Conservation (phyloP, 805 yeast species). For the Danielia reshetovae region DNA sequence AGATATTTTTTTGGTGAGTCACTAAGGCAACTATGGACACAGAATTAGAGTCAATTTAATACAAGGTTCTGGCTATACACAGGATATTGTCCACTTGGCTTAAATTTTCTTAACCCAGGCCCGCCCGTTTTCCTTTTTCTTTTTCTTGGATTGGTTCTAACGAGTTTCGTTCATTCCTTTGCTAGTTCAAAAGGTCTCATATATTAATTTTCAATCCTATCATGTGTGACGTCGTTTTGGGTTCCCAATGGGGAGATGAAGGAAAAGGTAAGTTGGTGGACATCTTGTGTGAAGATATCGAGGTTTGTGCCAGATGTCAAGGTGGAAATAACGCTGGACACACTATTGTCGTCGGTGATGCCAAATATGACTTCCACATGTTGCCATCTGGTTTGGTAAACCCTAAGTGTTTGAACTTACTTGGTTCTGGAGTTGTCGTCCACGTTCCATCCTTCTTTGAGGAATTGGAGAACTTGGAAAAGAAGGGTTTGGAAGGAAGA, state of each 20-base stretch:
- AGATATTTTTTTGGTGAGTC: no score
- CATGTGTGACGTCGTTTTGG: conserved; percentile 91
- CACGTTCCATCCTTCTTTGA: conserved; percentile 90
- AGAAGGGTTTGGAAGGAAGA: conserved; percentile 73
- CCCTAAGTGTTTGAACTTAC: conserved; percentile 81
- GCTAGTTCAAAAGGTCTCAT: conserved; percentile 14
- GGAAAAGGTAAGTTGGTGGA: conserved; percentile 98
- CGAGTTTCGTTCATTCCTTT: conserved; percentile 27
- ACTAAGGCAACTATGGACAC: no score
- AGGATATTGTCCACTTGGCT: no score
- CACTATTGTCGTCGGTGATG: conserved; percentile 86
- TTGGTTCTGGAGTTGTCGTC: conserved; percentile 95
- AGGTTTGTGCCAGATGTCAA: conserved; percentile 95
- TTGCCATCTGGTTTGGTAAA: conserved; percentile 97
- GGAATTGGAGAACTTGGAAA: conserved; percentile 77
- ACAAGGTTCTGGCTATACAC: no score
- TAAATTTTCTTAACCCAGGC: no score
- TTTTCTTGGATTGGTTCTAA: conserved; percentile 22
- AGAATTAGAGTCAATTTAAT: no score
- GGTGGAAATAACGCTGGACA: conserved; percentile 99
- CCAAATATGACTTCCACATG: conserved; percentile 97
- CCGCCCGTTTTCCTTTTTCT: not conserved
- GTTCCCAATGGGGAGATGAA: conserved; percentile 99
- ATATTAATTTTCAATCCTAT: conserved; percentile 3
- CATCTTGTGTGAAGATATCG: conserved; percentile 88